Evolutionary conservation across 2,329 filamentous ascomycete genomes (phyloP).

Genomic region (Scopulariopsis brevicaulis): DNA sequence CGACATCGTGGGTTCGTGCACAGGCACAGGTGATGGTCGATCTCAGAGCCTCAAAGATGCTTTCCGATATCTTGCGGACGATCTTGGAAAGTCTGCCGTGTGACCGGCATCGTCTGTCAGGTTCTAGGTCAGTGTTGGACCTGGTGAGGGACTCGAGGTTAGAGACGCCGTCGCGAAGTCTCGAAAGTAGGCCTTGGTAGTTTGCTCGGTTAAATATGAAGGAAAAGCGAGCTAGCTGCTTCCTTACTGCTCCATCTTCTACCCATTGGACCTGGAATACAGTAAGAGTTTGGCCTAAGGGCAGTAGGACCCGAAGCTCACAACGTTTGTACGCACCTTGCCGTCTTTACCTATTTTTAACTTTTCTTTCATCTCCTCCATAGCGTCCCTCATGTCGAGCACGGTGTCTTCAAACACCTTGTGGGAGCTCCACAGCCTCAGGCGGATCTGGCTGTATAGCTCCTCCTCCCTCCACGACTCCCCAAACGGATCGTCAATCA

Average conservation of each 20-base stretch:
- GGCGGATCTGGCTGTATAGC: slow-evolving; percentile 10
- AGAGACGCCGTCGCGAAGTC: slow-evolving; percentile 11
- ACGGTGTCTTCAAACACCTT: slow-evolving; percentile 12
- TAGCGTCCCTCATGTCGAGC: slow-evolving; percentile 11
- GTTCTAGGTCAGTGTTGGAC: slow-evolving; percentile 12
- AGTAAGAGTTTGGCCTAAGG: too few species aligned
- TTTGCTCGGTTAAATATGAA: slow-evolving; percentile 8
- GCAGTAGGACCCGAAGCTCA: too few species aligned
- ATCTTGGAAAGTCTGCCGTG: slow-evolving; percentile 10
- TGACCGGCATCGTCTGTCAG: slow-evolving; percentile 7
- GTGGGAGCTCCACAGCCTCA: slow-evolving; percentile 12
- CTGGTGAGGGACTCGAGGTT: slow-evolving; percentile 11
- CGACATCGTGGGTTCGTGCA: slow-evolving; percentile 9
- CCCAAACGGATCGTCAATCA: slow-evolving; percentile 17
- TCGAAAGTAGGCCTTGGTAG: background rate
- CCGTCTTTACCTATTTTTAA: background rate
- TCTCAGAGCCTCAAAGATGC: slow-evolving; percentile 8
- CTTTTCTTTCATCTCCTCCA: slow-evolving; percentile 10
- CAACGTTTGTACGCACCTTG: background rate
- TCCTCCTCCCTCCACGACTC: slow-evolving; percentile 12
- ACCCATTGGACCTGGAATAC: background rate
- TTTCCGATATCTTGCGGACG: slow-evolving; percentile 10
- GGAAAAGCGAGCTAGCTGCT: slow-evolving; percentile 6
- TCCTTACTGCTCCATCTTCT: background rate
- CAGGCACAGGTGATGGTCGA: background rate